These are phyloP conservation scores for Pulicaria dysenterica DNA, from an alignment of 129 eudicot species.

Conservation along the genomic window DNA sequence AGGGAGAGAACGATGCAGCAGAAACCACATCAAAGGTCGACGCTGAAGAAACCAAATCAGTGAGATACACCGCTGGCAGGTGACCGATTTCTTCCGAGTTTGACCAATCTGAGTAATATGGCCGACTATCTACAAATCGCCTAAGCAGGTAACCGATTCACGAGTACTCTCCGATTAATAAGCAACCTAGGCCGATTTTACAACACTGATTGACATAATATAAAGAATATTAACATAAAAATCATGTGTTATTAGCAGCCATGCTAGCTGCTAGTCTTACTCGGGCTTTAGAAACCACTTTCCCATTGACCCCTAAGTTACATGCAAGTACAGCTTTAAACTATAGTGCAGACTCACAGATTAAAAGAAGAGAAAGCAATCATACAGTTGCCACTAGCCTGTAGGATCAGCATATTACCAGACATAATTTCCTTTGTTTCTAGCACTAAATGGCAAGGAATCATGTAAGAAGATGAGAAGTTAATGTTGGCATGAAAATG, in stretches of 20 bases:
- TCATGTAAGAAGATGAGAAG: background rate
- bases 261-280: background rate
- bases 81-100: too few relatives aligned
- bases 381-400: background rate
- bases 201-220: background rate
- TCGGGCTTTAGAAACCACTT: background rate
- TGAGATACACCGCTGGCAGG: too few relatives aligned
- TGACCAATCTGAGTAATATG: too few relatives aligned
- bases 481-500: constrained; percentile 11
- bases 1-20: too few relatives aligned
- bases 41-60: too few relatives aligned
- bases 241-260: background rate
- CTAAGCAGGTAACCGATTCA: too few relatives aligned
- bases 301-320: background rate
- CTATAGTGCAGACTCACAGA: background rate
- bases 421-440: background rate
- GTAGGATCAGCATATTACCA: background rate
- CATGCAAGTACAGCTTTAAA: background rate
- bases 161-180: too few relatives aligned
- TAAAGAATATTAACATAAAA: background rate
- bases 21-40: too few relatives aligned
- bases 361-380: background rate
- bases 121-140: too few relatives aligned
- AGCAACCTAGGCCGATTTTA: too few relatives aligned
- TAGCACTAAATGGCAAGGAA: background rate